phyloP scores from a whole-genome alignment of 495 filamentous ascomycete species.

The Penicillium daleae region DNA sequence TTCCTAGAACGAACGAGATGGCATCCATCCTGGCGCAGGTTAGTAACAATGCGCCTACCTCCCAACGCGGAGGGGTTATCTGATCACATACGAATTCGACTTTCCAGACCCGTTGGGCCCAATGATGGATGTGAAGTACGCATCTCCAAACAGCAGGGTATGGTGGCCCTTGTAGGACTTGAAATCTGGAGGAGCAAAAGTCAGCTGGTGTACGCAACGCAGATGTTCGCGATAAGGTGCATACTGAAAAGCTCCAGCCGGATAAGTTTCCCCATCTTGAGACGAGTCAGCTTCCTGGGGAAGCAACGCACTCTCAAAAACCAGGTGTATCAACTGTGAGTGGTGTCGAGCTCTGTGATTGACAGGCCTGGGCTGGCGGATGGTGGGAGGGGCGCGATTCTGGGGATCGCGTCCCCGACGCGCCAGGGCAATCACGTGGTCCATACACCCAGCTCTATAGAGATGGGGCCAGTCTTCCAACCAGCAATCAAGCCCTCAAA shows the following conservation, averaged over 20 bases:
- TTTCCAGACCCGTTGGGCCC: slow-evolving; percentile 99
- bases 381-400: slow-evolving; percentile 35
- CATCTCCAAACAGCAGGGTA: slow-evolving; percentile 91
- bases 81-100: slow-evolving; percentile 88
- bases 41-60: slow-evolving; percentile 20
- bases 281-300: slow-evolving; percentile 38
- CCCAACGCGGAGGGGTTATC: not conserved
- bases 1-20: slow-evolving; percentile 98
- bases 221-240: slow-evolving; percentile 27
- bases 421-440: slow-evolving; percentile 33
- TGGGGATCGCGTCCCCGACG: slow-evolving; percentile 31
- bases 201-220: slow-evolving; percentile 30
- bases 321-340: slow-evolving; percentile 11
- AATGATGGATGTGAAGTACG: slow-evolving; percentile 98
- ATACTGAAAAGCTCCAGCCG: slow-evolving; percentile 92
- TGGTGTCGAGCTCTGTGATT: slow-evolving; percentile 15
- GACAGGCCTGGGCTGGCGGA: slow-evolving; percentile 15
- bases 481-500: too few species aligned
- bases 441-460: too few species aligned
- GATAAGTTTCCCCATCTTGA: slow-evolving; percentile 84
- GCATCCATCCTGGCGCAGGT: slow-evolving; percentile 82
- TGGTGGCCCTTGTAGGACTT: slow-evolving; percentile 99
- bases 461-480: too few species aligned
- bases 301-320: slow-evolving; percentile 30
- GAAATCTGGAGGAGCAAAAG: slow-evolving; percentile 69